phyloP scores from a whole-genome alignment of 345 rosid genomes.

The Murraya koenigii region DNA sequence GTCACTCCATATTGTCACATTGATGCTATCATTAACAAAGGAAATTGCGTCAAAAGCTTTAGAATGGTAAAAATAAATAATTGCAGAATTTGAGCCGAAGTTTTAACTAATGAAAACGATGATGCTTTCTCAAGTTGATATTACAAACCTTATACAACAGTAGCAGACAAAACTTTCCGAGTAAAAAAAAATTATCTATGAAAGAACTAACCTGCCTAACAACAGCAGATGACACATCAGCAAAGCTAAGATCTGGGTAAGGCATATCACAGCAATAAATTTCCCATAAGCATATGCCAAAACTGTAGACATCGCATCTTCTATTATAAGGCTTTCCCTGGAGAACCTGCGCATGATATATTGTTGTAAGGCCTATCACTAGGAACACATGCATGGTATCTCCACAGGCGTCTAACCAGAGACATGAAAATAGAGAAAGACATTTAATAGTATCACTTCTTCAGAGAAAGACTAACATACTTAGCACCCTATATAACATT shows the following conservation, averaged over 20 bases:
- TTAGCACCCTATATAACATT: not conserved
- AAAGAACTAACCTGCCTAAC: constrained; percentile 66
- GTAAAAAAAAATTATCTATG: not conserved
- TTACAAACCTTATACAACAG: not conserved
- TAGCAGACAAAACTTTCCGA: not conserved
- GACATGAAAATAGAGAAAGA: not conserved
- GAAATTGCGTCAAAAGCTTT: not conserved
- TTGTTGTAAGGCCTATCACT: not conserved
- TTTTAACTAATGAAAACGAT: not conserved
- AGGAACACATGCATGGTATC: not conserved
- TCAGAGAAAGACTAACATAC: not conserved
- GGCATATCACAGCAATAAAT: constrained; percentile 97
- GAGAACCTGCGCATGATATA: constrained; percentile 52
- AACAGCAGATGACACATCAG: constrained; percentile 75
- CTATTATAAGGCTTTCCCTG: constrained; percentile 92
- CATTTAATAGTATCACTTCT: constrained; percentile 1
- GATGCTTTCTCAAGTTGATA: not conserved
- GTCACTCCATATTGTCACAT: not conserved
- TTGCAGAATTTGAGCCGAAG: not conserved
- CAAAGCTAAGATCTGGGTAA: constrained; percentile 79
- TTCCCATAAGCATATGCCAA: constrained; percentile 97
- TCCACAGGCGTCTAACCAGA: not conserved
- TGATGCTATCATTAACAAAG: not conserved
- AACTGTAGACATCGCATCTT: constrained; percentile 94
- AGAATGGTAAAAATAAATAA: not conserved